Percentiles rank a stretch among this genome's conserved stretches.
Conservation (phyloP, 2,329 filamentous ascomycete genomes). For the Massarina eburnea region DNA sequence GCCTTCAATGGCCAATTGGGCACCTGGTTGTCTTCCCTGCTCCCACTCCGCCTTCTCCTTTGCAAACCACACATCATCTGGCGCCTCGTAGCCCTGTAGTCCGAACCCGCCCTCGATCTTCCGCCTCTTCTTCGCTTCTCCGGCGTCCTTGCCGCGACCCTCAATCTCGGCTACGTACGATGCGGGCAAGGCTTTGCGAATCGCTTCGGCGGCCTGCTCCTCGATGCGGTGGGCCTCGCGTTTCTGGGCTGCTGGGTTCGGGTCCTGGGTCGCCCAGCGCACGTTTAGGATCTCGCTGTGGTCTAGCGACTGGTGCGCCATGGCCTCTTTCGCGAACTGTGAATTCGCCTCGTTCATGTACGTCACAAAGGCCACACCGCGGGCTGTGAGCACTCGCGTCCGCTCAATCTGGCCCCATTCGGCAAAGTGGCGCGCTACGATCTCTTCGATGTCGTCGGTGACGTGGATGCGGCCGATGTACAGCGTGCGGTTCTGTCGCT, state of each 20-base stretch:
- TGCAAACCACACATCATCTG: slow-evolving; percentile 91
- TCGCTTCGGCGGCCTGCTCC: slow-evolving; percentile 94
- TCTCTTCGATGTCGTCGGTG: slow-evolving; percentile 94
- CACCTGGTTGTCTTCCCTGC: slow-evolving; percentile 63
- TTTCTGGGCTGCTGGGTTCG: slow-evolving; percentile 92
- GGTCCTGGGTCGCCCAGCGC: slow-evolving; percentile 94
- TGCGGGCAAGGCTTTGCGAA: slow-evolving; percentile 81
- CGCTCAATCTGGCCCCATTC: slow-evolving; percentile 96
- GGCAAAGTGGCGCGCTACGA: slow-evolving; percentile 90
- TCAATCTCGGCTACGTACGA: slow-evolving; percentile 94
- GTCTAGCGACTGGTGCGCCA: slow-evolving; percentile 92
- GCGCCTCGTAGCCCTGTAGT: slow-evolving; percentile 86
- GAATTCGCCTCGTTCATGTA: slow-evolving; percentile 74
- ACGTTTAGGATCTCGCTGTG: slow-evolving; percentile 93
- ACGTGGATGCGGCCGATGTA: slow-evolving; percentile 95
- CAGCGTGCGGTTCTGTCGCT: slow-evolving; percentile 89
- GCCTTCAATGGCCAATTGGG: slow-evolving; percentile 53
- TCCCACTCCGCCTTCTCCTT: slow-evolving; percentile 70
- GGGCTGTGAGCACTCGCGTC: slow-evolving; percentile 79
- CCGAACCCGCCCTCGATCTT: slow-evolving; percentile 87
- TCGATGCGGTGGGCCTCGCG: slow-evolving; percentile 86
- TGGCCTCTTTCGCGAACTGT: slow-evolving; percentile 69
- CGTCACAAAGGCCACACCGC: slow-evolving; percentile 93
- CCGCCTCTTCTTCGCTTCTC: slow-evolving; percentile 78
- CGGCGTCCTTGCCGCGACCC: slow-evolving; percentile 68